Conservation (phyloP, 805 yeast species). For the Wickerhamiella siamensis region DNA sequence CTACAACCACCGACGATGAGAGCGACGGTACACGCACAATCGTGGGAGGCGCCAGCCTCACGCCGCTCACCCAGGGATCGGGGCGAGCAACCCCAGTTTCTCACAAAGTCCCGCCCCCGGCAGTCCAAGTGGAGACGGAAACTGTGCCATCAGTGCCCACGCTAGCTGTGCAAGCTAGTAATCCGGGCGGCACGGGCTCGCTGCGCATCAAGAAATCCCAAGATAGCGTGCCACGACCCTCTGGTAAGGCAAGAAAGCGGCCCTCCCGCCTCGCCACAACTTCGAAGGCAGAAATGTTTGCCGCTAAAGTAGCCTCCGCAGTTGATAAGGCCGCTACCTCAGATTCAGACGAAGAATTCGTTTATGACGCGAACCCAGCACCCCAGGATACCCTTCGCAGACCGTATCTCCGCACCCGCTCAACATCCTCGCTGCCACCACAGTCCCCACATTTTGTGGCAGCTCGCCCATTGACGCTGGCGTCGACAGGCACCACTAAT, state of each 20-base stretch:
- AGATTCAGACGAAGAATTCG: constrained; percentile 90
- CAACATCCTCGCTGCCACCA: constrained; percentile 8
- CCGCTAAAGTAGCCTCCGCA: constrained; percentile 88
- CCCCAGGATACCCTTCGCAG: constrained; percentile 10
- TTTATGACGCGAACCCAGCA: constrained; percentile 49
- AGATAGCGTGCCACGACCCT: constrained; percentile 18
- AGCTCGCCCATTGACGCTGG: background rate
- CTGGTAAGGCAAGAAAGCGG: constrained; percentile 28
- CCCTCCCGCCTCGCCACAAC: constrained; percentile 27
- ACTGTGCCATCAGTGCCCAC: constrained; percentile 38
- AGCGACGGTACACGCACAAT: background rate
- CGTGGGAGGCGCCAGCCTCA: background rate
- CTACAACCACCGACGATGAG: background rate
- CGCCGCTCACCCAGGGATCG: constrained; percentile 7
- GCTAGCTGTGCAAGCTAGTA: constrained; percentile 21
- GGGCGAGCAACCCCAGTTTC: background rate
- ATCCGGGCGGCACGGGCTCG: constrained; percentile 6
- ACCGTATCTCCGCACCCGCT: constrained; percentile 15
- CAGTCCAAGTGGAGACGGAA: constrained; percentile 42
- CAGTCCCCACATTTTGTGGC: constrained; percentile 11
- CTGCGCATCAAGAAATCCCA: constrained; percentile 19
- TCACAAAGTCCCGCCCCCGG: background rate
- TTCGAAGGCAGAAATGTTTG: constrained; percentile 82
- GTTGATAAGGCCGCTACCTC: constrained; percentile 71
- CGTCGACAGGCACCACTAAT: background rate